Base-by-base conservation (phyloP, 345 rosid species). In the Arabis alpina region DNA sequence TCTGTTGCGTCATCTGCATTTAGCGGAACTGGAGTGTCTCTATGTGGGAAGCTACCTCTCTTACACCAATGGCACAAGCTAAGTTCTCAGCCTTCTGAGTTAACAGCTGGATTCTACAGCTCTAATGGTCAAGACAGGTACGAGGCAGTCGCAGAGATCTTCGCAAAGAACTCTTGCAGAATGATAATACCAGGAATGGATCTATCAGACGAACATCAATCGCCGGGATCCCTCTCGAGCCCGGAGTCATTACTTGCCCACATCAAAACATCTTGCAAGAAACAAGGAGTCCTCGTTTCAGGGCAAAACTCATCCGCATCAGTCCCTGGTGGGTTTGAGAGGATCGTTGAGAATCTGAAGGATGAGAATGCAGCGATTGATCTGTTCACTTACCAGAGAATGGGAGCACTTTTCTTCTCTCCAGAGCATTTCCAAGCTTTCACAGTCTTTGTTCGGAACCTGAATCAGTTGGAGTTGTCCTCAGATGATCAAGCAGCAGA, bases 341-440 rank as follows among this genome's bases (percentile, higher is more conserved):
- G 81, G 84, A 85, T 93, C 28, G 83, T 60, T 81, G 86, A 87
- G 74, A 85, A 79, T 25, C 48, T 86, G 37, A 70, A 56, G 4
- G 82, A 80, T 19, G 87, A 72, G 34, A 86, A 60, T 24, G 71
- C 71, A 49, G 68, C 14, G 4, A 54, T 86, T 12, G 86, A 81
- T 61, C 64, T 83, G 79, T 91, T 91, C 72, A 82, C 86, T 27
- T 91, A 89, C 77, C 96, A 93, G 76, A 85, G 98, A 76, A 93
- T 91, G 98, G 98, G 98, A 74, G 98, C 95, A 3, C 78, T 81
- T 49, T 93, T 93, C 84, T 93, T 93, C 84, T 91, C 98, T 2
- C 98, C 98, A 0, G 91, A 89, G 43, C 97, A 91, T 80, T 91
- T 93, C 41, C 94, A 90, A 27, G 76, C 79, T 5, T 93, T 93